These are phyloP conservation scores for Phalaenopsis equestris DNA, from an alignment of 106 monocot genomes.

Conservation along the genomic window DNA sequence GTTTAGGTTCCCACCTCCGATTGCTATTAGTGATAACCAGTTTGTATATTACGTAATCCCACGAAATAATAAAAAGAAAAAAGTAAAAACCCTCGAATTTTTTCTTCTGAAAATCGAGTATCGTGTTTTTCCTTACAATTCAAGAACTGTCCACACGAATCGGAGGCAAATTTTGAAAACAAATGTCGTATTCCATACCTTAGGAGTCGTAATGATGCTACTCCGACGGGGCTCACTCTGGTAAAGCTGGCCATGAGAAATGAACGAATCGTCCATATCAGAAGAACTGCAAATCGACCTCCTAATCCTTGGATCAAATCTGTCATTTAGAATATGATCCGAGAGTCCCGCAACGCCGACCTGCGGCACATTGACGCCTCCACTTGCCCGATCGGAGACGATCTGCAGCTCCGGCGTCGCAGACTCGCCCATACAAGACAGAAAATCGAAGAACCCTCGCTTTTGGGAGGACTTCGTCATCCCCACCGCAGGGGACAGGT, in stretches of 20 bases:
- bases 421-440: neutral
- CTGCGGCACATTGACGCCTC: neutral
- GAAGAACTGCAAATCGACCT: neutral
- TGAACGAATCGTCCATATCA: neutral
- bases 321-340: neutral
- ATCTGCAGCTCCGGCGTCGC: neutral
- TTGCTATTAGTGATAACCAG: neutral
- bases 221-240: neutral
- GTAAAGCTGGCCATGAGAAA: neutral
- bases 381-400: neutral
- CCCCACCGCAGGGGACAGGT: neutral
- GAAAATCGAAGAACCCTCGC: neutral
- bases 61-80: neutral
- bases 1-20: neutral
- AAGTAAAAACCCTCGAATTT: too few relatives aligned
- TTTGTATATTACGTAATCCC: neutral
- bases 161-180: neutral
- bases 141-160: too few relatives aligned
- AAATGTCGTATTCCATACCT: neutral
- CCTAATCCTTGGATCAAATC: neutral
- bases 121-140: too few relatives aligned
- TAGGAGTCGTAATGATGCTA: neutral
- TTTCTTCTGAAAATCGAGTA: too few relatives aligned
- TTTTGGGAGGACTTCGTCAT: neutral
- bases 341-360: neutral